Conservation (phyloP, 257 asterid genomes). For the Solanum chaucha region DNA sequence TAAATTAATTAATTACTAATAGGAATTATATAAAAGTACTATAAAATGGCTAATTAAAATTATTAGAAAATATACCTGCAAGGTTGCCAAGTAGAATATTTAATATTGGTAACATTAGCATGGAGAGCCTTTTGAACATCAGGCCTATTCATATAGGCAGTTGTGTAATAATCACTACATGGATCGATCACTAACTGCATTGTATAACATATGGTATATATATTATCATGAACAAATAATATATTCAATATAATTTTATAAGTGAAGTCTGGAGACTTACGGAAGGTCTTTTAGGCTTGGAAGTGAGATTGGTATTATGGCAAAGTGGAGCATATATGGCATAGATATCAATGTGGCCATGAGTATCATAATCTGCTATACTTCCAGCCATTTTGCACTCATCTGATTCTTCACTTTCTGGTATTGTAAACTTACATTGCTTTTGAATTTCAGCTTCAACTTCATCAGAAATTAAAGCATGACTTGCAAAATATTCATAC, state of each 20-base stretch:
- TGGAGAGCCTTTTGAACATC: conserved; percentile 74
- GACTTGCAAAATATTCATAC: conserved; percentile 53
- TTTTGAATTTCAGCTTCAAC: conserved; percentile 9
- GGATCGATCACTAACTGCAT: conserved; percentile 48
- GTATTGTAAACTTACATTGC: conserved; percentile 39
- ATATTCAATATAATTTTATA: background rate
- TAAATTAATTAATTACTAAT: background rate
- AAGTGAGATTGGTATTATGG: conserved; percentile 29
- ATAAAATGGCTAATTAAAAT: background rate
- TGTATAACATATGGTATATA: background rate
- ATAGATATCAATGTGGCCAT: conserved; percentile 29
- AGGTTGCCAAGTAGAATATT: conserved; percentile 44
- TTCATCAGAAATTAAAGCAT: conserved; percentile 57
- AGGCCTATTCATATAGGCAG: conserved; percentile 52
- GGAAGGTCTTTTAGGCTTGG: conserved; percentile 33
- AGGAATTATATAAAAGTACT: background rate
- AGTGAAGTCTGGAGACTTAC: conserved; percentile 11
- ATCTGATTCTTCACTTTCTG: conserved; percentile 7
- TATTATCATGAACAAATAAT: background rate
- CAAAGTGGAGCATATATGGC: conserved; percentile 68
- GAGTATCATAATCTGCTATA: conserved; percentile 1
- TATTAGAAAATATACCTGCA: conserved; percentile 36
- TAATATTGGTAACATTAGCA: conserved; percentile 63
- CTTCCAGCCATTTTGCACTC: conserved; percentile 17
- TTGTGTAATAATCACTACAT: conserved; percentile 52